These are phyloP conservation scores for Pyrrhoderma noxium DNA, from an alignment of 1,284 basidiomycete species.

Conservation along the genomic window DNA sequence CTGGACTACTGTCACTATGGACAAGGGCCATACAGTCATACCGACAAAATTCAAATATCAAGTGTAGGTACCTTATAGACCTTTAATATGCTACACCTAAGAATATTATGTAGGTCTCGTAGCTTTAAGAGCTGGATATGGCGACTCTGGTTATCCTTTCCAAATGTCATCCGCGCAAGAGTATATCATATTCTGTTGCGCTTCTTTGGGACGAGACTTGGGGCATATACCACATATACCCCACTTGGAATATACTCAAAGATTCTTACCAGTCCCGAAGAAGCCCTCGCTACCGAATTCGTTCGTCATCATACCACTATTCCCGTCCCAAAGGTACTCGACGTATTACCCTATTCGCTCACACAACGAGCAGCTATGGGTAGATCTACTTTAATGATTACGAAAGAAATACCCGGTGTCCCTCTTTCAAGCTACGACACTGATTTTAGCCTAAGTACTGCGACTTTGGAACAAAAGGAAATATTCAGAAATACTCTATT, in stretches of 20 bases:
- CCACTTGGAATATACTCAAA: neutral
- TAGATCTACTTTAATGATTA: neutral
- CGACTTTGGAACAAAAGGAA: slow-evolving; percentile 1
- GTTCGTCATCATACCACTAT: slow-evolving; percentile 17
- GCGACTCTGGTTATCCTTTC: neutral
- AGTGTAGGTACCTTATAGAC: neutral
- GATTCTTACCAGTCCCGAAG: neutral
- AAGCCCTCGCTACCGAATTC: slow-evolving; percentile 13
- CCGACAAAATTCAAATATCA: neutral
- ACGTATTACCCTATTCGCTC: slow-evolving; percentile 5
- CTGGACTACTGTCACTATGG: too few relatives aligned
- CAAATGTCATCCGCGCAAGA: neutral
- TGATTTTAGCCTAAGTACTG: neutral
- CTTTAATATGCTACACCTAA: neutral
- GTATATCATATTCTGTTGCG: neutral
- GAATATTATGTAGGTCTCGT: neutral
- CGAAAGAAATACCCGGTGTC: neutral
- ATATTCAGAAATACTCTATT: slow-evolving; percentile 13
- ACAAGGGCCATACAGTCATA: too few relatives aligned
- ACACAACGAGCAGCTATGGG: neutral
- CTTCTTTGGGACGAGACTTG: neutral
- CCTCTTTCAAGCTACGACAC: neutral
- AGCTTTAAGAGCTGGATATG: neutral
- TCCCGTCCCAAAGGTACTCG: slow-evolving; percentile 18
- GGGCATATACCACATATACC: neutral